Base-by-base conservation (phyloP, 2,329 filamentous ascomycete species). In the Hypomyces perniciosus region DNA sequence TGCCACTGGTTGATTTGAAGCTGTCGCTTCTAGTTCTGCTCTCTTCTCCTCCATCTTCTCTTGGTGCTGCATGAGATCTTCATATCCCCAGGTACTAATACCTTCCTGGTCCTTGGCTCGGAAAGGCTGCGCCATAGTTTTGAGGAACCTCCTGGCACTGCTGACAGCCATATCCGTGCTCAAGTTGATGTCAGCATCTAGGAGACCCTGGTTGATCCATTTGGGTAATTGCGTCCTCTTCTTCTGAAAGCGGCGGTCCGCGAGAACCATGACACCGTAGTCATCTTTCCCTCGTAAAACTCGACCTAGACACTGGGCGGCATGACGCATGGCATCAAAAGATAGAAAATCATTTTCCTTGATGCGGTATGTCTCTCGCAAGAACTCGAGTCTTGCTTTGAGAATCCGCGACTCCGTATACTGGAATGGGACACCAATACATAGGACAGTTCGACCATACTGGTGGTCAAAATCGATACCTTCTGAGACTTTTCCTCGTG, bases 381-480 rank as follows among this genome's bases (percentile, higher is more conserved):
- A 70, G 65, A 99, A 99, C 64, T 99, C 90, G 4, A 99, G 80
- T 2, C 93, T 83, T 1, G 93, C 93, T 72, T 97, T 99, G 42
- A 99, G 77, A 54, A 99, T 99, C 31, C 93, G 84, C 0, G 91
- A 97, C 67, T 99, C 93, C 2, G 95, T 99, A 72, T 99, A 99
- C 69, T 99, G 93, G 72, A 97, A 99, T 0, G 93, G 93, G 1
- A 97, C 92, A 39, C 93, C 93, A 58, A 99, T 96, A 65, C 91
- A 96, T 44, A 99, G 68, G 70, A 99, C 95, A 9, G 92, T 93
- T 50, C 93, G 86, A 37, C 93, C 93, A 67, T 96, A 99, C 63
- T 99, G 93, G 64, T 99, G 93, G 68, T 99, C 93, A 62, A 99
- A 99, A 81, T 99, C 93, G 59, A 99, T 97, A 44, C 95, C 95